Evolutionary conservation across 2,329 filamentous ascomycete genomes (phyloP).

Genomic region (Colletotrichum aenigma): DNA sequence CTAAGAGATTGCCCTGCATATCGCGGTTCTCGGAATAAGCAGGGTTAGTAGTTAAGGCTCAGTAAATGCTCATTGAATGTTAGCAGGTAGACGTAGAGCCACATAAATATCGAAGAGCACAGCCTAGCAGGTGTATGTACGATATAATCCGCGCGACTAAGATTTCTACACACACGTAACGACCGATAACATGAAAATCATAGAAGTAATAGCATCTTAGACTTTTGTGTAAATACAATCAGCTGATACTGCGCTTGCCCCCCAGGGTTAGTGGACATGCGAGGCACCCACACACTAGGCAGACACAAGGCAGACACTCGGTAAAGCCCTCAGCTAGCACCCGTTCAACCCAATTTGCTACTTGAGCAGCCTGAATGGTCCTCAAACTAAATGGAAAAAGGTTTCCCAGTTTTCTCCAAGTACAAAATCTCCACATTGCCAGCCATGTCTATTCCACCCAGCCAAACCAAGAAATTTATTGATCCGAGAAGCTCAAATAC

Average conservation of each 20-base stretch:
- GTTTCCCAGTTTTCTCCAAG: not conserved
- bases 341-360: not conserved
- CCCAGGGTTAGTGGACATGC: not conserved
- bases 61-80: not conserved
- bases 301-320: not conserved
- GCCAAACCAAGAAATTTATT: not conserved
- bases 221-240: not conserved
- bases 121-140: not conserved
- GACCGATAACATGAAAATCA: not conserved
- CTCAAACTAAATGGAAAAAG: not conserved
- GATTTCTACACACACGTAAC: not conserved
- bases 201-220: not conserved
- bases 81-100: not conserved
- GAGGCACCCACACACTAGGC: not conserved
- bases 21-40: not conserved
- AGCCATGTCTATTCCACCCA: not conserved
- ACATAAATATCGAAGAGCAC: not conserved
- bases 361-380: not conserved
- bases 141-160: not conserved
- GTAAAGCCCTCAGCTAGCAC: not conserved
- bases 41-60: fast-evolving
- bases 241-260: not conserved
- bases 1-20: not conserved
- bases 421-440: not conserved
- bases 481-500: too few relatives aligned